A percentile compares a stretch with the other conserved stretches of the same genome.
Evolutionary conservation across 805 yeast genomes (phyloP).

Genomic region (Ogataea corticis): DNA sequence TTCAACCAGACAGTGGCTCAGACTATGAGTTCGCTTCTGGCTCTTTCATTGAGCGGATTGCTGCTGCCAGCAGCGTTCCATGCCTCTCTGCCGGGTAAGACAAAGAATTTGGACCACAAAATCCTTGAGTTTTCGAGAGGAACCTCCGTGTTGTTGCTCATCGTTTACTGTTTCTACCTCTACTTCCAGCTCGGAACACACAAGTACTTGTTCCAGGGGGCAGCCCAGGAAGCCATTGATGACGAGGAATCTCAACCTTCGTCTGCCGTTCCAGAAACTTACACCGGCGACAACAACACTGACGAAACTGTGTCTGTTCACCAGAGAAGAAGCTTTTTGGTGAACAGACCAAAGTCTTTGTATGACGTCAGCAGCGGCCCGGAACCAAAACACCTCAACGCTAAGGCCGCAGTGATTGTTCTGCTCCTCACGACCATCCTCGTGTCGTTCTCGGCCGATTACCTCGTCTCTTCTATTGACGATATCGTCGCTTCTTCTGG

Average conservation of each 20-base stretch:
- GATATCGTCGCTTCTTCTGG: conserved; percentile 82
- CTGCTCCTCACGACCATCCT: conserved; percentile 68
- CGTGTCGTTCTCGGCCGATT: conserved; percentile 91
- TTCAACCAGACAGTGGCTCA: conserved; percentile 98
- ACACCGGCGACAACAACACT: neutral
- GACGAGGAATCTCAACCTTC: neutral
- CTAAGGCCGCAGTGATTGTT: conserved; percentile 53
- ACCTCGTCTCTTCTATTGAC: conserved; percentile 90
- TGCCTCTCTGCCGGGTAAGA: conserved; percentile 59
- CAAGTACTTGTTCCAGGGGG: conserved; percentile 64
- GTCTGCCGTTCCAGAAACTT: neutral
- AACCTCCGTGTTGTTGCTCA: conserved; percentile 74
- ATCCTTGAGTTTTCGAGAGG: conserved; percentile 82
- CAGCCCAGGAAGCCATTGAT: conserved; percentile 38
- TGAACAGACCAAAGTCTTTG: conserved; percentile 32
- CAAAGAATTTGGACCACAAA: conserved; percentile 31
- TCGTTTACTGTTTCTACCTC: conserved; percentile 76
- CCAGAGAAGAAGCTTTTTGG: conserved; percentile 29
- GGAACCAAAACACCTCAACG: conserved; percentile 44
- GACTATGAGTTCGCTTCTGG: conserved; percentile 93
- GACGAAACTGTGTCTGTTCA: conserved; percentile 7
- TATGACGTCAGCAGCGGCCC: conserved; percentile 28
- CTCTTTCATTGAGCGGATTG: conserved; percentile 84
- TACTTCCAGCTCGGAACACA: conserved; percentile 90
- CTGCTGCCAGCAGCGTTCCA: conserved; percentile 96